Conservation (phyloP, 345 rosid species). For the Hypericum perforatum region DNA sequence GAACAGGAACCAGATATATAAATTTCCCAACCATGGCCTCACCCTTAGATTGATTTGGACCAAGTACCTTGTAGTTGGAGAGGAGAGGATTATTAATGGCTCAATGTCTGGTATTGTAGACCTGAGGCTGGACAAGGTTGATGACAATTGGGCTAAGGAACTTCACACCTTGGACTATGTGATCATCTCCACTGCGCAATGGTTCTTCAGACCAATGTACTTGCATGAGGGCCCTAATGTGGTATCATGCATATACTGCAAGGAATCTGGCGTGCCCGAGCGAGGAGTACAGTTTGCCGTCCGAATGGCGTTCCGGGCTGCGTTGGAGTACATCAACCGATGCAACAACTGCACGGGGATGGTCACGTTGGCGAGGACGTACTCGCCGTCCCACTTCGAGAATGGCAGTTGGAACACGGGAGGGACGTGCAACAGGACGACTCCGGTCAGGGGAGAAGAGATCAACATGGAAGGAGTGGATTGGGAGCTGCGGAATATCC, state of each 20-base stretch:
- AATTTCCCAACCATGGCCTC: constrained; percentile 50
- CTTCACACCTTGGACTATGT: constrained; percentile 38
- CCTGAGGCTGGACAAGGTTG: constrained; percentile 37
- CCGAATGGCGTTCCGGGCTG: constrained; percentile 37
- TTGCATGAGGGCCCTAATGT: constrained; percentile 28
- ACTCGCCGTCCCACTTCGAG: constrained; percentile 85
- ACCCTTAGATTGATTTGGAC: constrained; percentile 60
- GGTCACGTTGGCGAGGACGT: constrained; percentile 52
- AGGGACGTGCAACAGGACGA: constrained; percentile 51
- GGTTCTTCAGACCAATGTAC: constrained; percentile 68
- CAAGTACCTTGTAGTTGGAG: constrained; percentile 45
- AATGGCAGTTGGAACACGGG: constrained; percentile 71
- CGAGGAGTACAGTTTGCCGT: constrained; percentile 33
- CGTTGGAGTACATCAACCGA: constrained; percentile 28
- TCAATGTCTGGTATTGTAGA: constrained; percentile 34
- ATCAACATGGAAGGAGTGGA: constrained; percentile 20
- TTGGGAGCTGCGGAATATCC: constrained; percentile 42
- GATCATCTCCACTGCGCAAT: constrained; percentile 55
- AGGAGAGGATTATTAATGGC: constrained; percentile 40
- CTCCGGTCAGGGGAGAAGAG: constrained; percentile 28
- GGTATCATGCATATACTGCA: constrained; percentile 58
- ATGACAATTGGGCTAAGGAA: constrained; percentile 35
- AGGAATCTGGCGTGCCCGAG: constrained; percentile 34
- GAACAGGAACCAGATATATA: constrained; percentile 58
- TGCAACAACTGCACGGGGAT: constrained; percentile 28